phyloP scores from a whole-genome alignment of 192 early-diverging fungal species.

The Linnemannia schmuckeri region DNA sequence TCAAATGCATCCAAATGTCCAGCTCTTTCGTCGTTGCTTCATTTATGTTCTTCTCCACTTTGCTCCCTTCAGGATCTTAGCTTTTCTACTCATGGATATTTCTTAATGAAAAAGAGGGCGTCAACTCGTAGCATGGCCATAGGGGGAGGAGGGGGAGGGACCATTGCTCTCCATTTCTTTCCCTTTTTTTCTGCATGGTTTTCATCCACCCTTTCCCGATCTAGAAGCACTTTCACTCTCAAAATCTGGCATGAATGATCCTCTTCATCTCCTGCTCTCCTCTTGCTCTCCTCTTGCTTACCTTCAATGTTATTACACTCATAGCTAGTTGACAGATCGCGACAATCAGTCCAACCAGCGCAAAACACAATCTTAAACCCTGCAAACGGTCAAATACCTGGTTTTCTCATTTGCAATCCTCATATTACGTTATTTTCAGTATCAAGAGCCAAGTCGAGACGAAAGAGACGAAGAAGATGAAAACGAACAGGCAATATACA shows the following conservation, averaged over 20 bases:
- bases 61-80: background rate
- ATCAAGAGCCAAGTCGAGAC: no score
- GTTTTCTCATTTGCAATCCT: no score
- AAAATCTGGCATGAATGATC: no score
- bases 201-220: background rate
- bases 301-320: background rate
- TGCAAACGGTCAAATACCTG: constrained; percentile 7
- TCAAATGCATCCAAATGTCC: background rate
- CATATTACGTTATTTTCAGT: no score
- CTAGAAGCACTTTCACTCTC: background rate
- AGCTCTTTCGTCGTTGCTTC: background rate
- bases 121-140: background rate
- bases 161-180: background rate
- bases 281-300: background rate
- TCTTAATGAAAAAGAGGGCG: background rate
- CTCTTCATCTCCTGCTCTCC: background rate
- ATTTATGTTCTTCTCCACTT: background rate
- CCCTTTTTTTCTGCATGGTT: background rate
- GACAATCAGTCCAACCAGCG: no score
- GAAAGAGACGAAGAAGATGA: no score
- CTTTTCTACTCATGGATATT: background rate
- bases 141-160: no score
- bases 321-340: no score
- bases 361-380: background rate
- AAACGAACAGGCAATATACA: no score